These are phyloP conservation scores for Clonostachys byssicola DNA, from an alignment of 2,329 filamentous ascomycete species.

Conservation along the genomic window DNA sequence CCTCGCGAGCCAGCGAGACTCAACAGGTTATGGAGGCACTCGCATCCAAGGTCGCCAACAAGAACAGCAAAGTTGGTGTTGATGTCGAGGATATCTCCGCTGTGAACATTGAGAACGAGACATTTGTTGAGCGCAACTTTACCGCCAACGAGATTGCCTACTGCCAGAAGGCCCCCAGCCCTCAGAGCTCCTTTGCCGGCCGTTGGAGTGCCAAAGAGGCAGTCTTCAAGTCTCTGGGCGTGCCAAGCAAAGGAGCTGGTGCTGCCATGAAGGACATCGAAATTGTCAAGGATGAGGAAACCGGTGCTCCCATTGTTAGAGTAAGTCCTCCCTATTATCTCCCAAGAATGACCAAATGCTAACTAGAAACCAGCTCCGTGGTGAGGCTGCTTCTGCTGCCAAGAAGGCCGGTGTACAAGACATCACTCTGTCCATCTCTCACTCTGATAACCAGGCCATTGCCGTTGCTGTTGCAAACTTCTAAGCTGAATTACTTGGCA, in stretches of 20 bases:
- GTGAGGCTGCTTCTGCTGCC: constrained; percentile 79
- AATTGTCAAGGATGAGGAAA: constrained; percentile 74
- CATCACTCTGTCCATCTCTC: constrained; percentile 91
- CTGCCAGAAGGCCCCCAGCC: constrained; percentile 73
- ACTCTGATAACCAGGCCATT: constrained; percentile 90
- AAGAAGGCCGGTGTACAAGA: constrained; percentile 82
- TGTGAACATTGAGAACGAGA: constrained; percentile 91
- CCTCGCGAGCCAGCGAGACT: constrained; percentile 55
- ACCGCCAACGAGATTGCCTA: constrained; percentile 80
- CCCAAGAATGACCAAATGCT: constrained; percentile 16
- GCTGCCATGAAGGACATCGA: constrained; percentile 94
- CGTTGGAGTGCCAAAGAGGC: constrained; percentile 98
- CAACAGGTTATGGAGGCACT: constrained; percentile 74
- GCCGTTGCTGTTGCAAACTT: constrained; percentile 87
- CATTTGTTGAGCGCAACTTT: constrained; percentile 93
- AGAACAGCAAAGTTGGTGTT: constrained; percentile 79
- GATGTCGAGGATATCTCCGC: constrained; percentile 87
- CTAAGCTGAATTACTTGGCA: constrained; percentile 28
- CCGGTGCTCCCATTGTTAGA: constrained; percentile 77
- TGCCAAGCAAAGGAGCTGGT: constrained; percentile 81
- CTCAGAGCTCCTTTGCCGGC: constrained; percentile 88
- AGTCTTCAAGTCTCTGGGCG: constrained; percentile 94
- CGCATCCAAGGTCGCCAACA: constrained; percentile 52
- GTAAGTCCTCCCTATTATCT: constrained; percentile 51
- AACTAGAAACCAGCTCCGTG: constrained; percentile 66